A percentile compares a stretch with the other conserved stretches of the same genome.
Conservation (phyloP, 2,329 filamentous ascomycete species). For the Zymoseptoria brevis region DNA sequence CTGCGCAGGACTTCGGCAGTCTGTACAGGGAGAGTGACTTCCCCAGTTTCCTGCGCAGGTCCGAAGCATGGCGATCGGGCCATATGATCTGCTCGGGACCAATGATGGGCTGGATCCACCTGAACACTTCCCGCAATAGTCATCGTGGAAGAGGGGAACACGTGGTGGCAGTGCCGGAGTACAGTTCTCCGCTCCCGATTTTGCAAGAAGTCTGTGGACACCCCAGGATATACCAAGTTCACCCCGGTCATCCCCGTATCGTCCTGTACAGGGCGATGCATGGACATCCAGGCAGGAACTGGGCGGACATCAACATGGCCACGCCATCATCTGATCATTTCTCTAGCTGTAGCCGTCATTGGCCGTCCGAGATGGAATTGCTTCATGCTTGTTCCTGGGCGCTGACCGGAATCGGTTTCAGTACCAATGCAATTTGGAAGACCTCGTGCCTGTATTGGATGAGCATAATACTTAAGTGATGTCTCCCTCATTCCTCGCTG, state of each 20-base stretch:
- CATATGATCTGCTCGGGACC: neutral
- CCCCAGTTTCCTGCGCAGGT: neutral
- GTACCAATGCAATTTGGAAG: neutral
- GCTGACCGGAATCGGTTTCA: slow-evolving; percentile 1
- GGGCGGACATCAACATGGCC: neutral
- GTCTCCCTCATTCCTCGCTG: neutral
- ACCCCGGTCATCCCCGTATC: neutral
- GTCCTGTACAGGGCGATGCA: slow-evolving; percentile 1
- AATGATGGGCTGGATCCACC: neutral
- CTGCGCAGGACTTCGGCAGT: neutral
- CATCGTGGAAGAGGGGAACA: neutral
- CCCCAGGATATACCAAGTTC: neutral
- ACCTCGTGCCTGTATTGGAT: neutral
- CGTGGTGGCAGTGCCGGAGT: neutral
- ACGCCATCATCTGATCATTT: neutral
- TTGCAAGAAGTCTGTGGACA: neutral
- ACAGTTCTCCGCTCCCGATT: neutral
- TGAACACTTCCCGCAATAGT: neutral
- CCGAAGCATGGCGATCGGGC: neutral
- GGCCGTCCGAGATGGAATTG: neutral
- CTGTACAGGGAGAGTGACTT: neutral
- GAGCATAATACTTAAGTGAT: neutral
- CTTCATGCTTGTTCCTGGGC: neutral
- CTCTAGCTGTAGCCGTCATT: neutral
- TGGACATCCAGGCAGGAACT: neutral